phyloP scores from a whole-genome alignment of 2,329 filamentous ascomycete genomes.

The Sarocladium oryzae region DNA sequence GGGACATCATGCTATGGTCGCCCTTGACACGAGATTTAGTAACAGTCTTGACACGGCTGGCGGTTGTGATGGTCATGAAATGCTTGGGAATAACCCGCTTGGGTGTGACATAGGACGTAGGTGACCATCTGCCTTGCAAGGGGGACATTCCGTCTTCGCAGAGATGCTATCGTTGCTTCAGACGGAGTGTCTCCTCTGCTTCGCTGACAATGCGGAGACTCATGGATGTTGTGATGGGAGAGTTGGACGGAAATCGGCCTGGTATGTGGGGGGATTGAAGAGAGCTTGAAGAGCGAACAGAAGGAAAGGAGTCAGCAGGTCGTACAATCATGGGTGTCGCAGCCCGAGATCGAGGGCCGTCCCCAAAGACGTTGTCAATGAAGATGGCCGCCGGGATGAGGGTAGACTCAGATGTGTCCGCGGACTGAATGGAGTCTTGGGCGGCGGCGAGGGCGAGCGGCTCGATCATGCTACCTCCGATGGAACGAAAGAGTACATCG shows the following conservation, averaged over 20 bases:
- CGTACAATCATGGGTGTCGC: constrained; percentile 65
- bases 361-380: constrained; percentile 71
- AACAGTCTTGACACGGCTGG: constrained; percentile 37
- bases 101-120: constrained; percentile 19
- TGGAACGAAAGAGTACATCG: constrained; percentile 80
- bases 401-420: constrained; percentile 75
- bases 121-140: not conserved
- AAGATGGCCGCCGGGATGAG: constrained; percentile 69
- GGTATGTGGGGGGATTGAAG: constrained; percentile 8
- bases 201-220: constrained; percentile 39
- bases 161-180: constrained; percentile 24
- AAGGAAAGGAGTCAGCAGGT: constrained; percentile 21
- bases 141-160: constrained; percentile 14
- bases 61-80: constrained; percentile 39
- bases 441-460: constrained; percentile 50
- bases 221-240: constrained; percentile 26
- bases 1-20: constrained; percentile 36
- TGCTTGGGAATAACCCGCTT: constrained; percentile 24
- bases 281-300: constrained; percentile 17
- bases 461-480: constrained; percentile 65
- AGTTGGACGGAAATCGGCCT: constrained; percentile 19
- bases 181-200: constrained; percentile 17
- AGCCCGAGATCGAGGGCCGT: constrained; percentile 60
- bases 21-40: constrained; percentile 44
- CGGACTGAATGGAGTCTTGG: constrained; percentile 66